phyloP scores from a whole-genome alignment of 1,284 basidiomycete species.

The Paramarasmius palmivorus region DNA sequence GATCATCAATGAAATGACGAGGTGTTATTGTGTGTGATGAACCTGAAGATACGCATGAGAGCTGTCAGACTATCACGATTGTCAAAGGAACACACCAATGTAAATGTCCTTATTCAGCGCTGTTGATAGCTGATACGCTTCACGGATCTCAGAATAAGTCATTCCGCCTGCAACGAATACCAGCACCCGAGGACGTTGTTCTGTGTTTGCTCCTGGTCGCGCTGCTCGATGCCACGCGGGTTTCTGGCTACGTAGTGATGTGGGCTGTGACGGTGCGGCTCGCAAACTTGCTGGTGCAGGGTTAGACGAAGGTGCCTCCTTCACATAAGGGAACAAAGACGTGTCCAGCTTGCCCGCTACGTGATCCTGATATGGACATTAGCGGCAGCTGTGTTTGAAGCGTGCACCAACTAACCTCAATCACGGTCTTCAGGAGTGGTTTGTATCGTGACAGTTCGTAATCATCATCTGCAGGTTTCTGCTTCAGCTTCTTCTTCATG shows the following conservation, averaged over 20 bases:
- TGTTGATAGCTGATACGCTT: conserved; percentile 80
- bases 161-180: conserved; percentile 95
- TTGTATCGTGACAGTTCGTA: conserved; percentile 96
- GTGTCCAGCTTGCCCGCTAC: conserved; percentile 78
- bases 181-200: conserved; percentile 80
- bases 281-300: conserved; percentile 47
- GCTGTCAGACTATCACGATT: background rate
- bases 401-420: conserved; percentile 58
- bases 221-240: conserved; percentile 84
- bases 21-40: conserved; percentile 91
- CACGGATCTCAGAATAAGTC: conserved; percentile 94
- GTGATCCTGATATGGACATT: conserved; percentile 67
- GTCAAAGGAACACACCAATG: conserved; percentile 66
- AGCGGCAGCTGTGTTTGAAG: background rate
- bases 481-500: conserved; percentile 79
- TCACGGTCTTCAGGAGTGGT: conserved; percentile 80
- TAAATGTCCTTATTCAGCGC: conserved; percentile 85
- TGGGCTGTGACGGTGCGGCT: conserved; percentile 52
- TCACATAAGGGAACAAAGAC: conserved; percentile 86
- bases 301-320: conserved; percentile 73
- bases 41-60: conserved; percentile 46
- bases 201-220: conserved; percentile 49
- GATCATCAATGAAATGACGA: conserved; percentile 80
- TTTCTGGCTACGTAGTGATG: conserved; percentile 81
- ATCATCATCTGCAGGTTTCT: conserved; percentile 81